phyloP scores from a whole-genome alignment of 2,329 filamentous ascomycete genomes.

The Arthrobotrys conoides region DNA sequence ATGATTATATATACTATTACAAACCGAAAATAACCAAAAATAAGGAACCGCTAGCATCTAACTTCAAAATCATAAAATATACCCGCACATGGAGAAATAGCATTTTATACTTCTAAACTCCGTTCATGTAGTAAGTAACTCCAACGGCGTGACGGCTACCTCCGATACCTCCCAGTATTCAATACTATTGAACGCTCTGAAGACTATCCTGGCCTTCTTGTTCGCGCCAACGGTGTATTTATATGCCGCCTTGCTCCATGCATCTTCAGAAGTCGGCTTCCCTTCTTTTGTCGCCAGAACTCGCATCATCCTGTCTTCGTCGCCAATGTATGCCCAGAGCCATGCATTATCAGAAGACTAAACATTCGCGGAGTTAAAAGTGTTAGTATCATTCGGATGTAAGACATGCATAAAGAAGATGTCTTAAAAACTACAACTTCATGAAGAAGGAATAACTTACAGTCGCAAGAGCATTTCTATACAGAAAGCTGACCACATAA shows the following conservation, averaged over 20 bases:
- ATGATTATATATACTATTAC: neutral
- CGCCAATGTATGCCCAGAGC: constrained; percentile 56
- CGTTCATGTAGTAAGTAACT: constrained; percentile 26
- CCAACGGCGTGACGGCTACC: constrained; percentile 31
- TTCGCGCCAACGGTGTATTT: constrained; percentile 48
- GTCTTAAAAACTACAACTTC: too few relatives aligned
- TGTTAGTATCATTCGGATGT: neutral
- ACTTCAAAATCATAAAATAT: too few relatives aligned
- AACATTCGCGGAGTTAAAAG: neutral
- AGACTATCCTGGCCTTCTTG: constrained; percentile 43
- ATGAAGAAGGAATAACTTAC: constrained; percentile 6
- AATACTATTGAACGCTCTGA: constrained; percentile 27
- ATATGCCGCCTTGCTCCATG: constrained; percentile 46
- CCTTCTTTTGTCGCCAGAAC: constrained; percentile 45
- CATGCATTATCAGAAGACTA: constrained; percentile 38
- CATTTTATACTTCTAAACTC: neutral
- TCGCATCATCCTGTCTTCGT: constrained; percentile 25
- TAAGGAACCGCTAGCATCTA: too few relatives aligned
- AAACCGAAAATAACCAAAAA: too few relatives aligned
- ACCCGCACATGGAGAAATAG: too few relatives aligned
- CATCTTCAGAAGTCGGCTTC: constrained; percentile 36
- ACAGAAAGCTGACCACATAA: constrained; percentile 55
- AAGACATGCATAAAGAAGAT: neutral
- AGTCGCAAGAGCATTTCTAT: constrained; percentile 22
- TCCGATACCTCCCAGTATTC: constrained; percentile 52